phyloP scores from a whole-genome alignment of 805 yeast species.

The Spathaspora girioi region DNA sequence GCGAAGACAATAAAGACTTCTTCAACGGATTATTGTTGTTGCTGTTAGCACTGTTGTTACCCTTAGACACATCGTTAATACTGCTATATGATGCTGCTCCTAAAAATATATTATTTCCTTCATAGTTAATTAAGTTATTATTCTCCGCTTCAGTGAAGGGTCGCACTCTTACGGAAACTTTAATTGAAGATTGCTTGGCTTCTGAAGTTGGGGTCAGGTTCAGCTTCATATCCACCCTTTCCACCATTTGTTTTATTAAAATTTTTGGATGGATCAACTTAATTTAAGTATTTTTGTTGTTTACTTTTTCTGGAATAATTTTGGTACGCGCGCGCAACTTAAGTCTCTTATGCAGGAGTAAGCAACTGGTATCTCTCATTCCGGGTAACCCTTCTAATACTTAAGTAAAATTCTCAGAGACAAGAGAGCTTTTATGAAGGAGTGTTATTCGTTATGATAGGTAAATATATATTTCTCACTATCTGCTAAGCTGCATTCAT shows the following conservation, averaged over 20 bases:
- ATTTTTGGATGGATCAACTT: neutral
- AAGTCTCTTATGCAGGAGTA: neutral
- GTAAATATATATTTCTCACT: too few species aligned
- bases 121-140: constrained; percentile 40
- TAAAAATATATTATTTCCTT: constrained; percentile 39
- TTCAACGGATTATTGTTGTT: constrained; percentile 9
- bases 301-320: neutral
- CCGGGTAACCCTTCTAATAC: neutral
- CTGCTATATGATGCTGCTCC: constrained; percentile 49
- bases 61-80: neutral
- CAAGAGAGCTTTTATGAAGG: too few species aligned
- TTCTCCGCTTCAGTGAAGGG: constrained; percentile 69
- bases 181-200: constrained; percentile 55
- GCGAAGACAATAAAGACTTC: constrained; percentile 19
- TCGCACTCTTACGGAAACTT: constrained; percentile 77
- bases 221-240: neutral
- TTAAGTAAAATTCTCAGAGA: too few species aligned
- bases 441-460: too few species aligned
- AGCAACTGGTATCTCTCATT: neutral
- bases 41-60: too few species aligned
- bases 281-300: neutral
- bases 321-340: neutral
- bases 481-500: too few species aligned
- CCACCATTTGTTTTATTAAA: neutral
- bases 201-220: neutral